Conservation (phyloP, 108 stramenopile genomes). For the Conticribra weissflogii region DNA sequence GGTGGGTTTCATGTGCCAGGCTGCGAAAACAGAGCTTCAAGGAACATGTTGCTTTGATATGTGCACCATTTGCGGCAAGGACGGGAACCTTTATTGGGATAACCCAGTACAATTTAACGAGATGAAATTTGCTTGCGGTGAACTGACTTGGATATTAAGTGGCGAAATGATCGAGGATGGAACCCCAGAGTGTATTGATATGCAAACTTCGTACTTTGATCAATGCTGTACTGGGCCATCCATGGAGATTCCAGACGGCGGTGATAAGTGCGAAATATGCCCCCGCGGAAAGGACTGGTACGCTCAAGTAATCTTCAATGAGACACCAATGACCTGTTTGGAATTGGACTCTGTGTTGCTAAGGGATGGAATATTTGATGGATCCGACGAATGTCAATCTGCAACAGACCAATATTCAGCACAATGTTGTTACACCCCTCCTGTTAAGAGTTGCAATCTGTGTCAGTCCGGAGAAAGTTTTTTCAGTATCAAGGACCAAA, state of each 20-base stretch:
- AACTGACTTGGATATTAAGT: slow-evolving; percentile 43
- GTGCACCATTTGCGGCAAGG: slow-evolving; percentile 32
- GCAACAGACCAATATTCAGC: slow-evolving; percentile 30
- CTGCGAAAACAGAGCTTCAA: slow-evolving; percentile 49
- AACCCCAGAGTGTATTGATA: slow-evolving; percentile 31
- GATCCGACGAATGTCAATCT: slow-evolving; percentile 30
- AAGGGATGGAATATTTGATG: slow-evolving; percentile 24
- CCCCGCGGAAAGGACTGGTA: slow-evolving; percentile 53
- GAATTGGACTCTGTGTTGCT: slow-evolving; percentile 46
- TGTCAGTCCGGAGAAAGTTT: slow-evolving; percentile 35
- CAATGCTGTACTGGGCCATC: slow-evolving; percentile 46
- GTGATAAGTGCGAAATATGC: slow-evolving; percentile 49
- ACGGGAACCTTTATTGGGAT: slow-evolving; percentile 44
- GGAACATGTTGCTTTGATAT: slow-evolving; percentile 39
- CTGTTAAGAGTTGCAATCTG: slow-evolving; percentile 35
- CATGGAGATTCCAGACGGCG: slow-evolving; percentile 32
- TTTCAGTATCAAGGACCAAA: slow-evolving; percentile 36
- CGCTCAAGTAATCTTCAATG: slow-evolving; percentile 38
- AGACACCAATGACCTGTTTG: slow-evolving; percentile 47
- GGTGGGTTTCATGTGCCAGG: slow-evolving; percentile 50
- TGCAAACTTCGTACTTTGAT: slow-evolving; percentile 40
- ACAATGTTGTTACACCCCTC: slow-evolving; percentile 45
- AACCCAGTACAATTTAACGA: slow-evolving; percentile 42
- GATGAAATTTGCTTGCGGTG: slow-evolving; percentile 47
- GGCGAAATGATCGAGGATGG: slow-evolving; percentile 42